Conservation (phyloP, 306 rosid genomes). For the Fragaria ananassa region DNA sequence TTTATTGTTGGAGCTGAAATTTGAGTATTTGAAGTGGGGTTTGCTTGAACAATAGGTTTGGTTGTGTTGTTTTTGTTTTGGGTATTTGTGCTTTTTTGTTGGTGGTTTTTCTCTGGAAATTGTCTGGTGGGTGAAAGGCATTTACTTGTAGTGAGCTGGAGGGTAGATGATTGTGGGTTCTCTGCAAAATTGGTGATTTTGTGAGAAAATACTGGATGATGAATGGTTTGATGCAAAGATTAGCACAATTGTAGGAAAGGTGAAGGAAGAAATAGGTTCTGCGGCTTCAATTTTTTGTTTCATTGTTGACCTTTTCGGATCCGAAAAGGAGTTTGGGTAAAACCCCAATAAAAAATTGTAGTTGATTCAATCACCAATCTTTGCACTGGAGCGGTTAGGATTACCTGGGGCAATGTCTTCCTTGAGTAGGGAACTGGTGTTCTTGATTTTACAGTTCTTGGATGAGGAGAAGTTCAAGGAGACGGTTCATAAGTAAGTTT, state of each 20-base stretch:
- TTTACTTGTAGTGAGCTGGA: conserved; percentile 12
- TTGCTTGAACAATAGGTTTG: conserved; percentile 8
- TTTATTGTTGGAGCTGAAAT: conserved; percentile 15
- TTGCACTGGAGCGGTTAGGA: conserved; percentile 47
- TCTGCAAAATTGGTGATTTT: conserved; percentile 3
- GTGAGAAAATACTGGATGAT: neutral
- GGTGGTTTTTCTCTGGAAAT: neutral
- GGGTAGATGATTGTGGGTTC: conserved; percentile 10
- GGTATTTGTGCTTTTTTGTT: neutral
- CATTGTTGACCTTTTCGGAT: conserved; percentile 1
- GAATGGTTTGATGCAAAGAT: conserved; percentile 15
- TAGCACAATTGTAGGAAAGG: conserved; percentile 3
- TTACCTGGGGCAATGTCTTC: conserved; percentile 49
- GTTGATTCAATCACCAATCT: conserved; percentile 18
- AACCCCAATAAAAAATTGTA: conserved; percentile 1
- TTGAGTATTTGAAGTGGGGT: conserved; percentile 13
- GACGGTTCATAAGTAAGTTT: conserved; percentile 41
- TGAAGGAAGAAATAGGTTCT: conserved; percentile 16
- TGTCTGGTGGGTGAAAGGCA: conserved; percentile 18
- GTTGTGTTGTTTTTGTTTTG: neutral
- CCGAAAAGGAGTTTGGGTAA: conserved; percentile 18
- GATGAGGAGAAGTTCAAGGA: conserved; percentile 50
- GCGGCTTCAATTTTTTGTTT: neutral
- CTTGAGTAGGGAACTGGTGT: conserved; percentile 47
- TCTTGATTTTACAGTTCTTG: conserved; percentile 43